Evolutionary conservation across 2,329 filamentous ascomycete species (phyloP).

Genomic region (Dactylellina haptotyla): DNA sequence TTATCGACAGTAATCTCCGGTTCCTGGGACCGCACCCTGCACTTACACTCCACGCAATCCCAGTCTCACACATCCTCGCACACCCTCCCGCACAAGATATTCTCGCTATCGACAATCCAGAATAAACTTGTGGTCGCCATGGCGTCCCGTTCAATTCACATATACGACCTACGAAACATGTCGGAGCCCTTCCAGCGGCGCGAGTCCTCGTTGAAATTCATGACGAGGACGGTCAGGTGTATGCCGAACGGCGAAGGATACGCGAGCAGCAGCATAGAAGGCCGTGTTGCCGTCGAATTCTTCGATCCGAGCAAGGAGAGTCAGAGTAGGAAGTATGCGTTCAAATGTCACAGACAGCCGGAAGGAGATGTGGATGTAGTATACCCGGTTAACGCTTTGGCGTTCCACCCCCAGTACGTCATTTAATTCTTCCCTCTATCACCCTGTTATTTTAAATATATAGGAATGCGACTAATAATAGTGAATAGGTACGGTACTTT

Average conservation of each 20-base stretch:
- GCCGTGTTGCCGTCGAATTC: constrained; percentile 95
- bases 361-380: constrained; percentile 78
- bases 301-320: constrained; percentile 89
- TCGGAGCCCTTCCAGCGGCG: constrained; percentile 87
- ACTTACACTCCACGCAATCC: constrained; percentile 76
- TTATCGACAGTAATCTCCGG: constrained; percentile 84
- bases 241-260: constrained; percentile 98
- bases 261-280: constrained; percentile 90
- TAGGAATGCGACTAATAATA: neutral
- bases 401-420: constrained; percentile 79
- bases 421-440: neutral
- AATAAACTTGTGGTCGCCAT: constrained; percentile 93
- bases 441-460: neutral
- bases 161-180: constrained; percentile 85
- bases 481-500: constrained; percentile 74
- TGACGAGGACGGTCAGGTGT: constrained; percentile 90
- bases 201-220: constrained; percentile 94
- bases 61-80: constrained; percentile 70
- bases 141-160: constrained; percentile 90
- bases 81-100: constrained; percentile 87
- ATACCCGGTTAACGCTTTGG: constrained; percentile 88
- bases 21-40: constrained; percentile 92
- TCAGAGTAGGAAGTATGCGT: constrained; percentile 94
- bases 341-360: constrained; percentile 94
- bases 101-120: constrained; percentile 80